Evolutionary conservation across 225 moss, liverwort and hornwort genomes (phyloP).

Genomic region (Climacium dendroides): DNA sequence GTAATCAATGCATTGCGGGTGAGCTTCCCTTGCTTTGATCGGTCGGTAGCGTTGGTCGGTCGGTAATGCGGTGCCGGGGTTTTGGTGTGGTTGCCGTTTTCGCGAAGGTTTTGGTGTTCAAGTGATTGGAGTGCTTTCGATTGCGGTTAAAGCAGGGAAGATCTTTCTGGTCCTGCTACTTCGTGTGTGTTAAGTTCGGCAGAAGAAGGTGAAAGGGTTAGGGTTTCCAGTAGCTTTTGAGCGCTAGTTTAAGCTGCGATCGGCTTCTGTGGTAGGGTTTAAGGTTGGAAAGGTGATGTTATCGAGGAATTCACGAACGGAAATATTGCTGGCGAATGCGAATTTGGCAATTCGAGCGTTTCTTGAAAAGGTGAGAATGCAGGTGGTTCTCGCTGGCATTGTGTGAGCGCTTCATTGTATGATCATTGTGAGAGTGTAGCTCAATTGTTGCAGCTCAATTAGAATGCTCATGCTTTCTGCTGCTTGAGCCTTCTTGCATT

Average conservation of each 20-base stretch:
- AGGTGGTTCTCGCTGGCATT: neutral
- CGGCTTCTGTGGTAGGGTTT: neutral
- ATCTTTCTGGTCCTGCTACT: neutral
- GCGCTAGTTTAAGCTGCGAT: conserved; percentile 7
- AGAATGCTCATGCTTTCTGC: neutral
- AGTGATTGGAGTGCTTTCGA: neutral
- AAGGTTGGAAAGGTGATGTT: neutral
- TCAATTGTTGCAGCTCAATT: neutral
- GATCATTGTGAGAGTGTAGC: neutral
- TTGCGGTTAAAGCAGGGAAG: neutral
- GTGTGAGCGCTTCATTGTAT: neutral
- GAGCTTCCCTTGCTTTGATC: neutral
- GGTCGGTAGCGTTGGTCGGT: neutral
- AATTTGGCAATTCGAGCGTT: conserved; percentile 3
- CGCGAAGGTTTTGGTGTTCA: neutral
- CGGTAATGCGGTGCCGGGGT: neutral
- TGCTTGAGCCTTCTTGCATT: neutral
- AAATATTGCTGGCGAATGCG: neutral
- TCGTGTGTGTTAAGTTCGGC: neutral
- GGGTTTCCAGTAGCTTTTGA: conserved; percentile 11
- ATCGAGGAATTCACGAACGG: neutral
- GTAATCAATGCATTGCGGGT: neutral
- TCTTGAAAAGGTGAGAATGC: conserved; percentile 16
- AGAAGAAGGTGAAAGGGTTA: conserved; percentile 1
- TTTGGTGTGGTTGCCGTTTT: neutral